Percentiles rank a stretch among this genome's conserved stretches.
Conservation (phyloP, 148 eudicot genomes). For the Amaranthus hypochondriacus region DNA sequence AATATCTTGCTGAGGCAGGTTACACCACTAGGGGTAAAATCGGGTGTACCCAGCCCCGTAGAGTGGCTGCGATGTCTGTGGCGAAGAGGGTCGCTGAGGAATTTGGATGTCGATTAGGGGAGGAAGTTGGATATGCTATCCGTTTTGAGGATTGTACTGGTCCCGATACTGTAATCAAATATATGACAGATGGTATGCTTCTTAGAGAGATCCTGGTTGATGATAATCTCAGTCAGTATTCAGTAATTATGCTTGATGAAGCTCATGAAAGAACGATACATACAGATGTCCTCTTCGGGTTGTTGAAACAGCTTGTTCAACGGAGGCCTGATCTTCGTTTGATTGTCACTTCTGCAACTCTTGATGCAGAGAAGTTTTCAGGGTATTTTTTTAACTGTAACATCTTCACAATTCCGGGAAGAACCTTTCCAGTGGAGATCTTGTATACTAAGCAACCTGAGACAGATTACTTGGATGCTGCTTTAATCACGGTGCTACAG, state of each 20-base stretch:
- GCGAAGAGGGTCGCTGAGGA: slow-evolving; percentile 98
- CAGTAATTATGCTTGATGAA: slow-evolving; percentile 96
- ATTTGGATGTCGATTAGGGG: slow-evolving; percentile 94
- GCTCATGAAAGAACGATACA: slow-evolving; percentile 95
- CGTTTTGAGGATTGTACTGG: slow-evolving; percentile 96
- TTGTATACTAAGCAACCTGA: slow-evolving; percentile 83
- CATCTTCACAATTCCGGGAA: slow-evolving; percentile 86
- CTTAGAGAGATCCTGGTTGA: slow-evolving; percentile 76
- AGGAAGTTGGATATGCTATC: slow-evolving; percentile 95
- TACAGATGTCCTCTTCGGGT: slow-evolving; percentile 90
- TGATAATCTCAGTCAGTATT: slow-evolving; percentile 70
- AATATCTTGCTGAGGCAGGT: slow-evolving; percentile 93
- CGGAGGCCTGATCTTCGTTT: slow-evolving; percentile 82
- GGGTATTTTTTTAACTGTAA: slow-evolving; percentile 80
- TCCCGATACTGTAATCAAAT: slow-evolving; percentile 89
- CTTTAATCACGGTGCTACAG: slow-evolving; percentile 78
- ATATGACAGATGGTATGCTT: slow-evolving; percentile 99
- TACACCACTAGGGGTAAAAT: slow-evolving; percentile 86
- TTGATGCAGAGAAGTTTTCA: slow-evolving; percentile 90
- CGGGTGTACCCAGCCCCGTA: slow-evolving; percentile 97
- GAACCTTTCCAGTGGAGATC: slow-evolving; percentile 80
- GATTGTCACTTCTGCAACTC: slow-evolving; percentile 91
- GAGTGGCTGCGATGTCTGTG: slow-evolving; percentile 97
- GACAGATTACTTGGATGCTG: slow-evolving; percentile 77
- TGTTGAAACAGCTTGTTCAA: slow-evolving; percentile 59